phyloP scores from a whole-genome alignment of 75 land plant genomes.

The Selaginella tamariscina region DNA sequence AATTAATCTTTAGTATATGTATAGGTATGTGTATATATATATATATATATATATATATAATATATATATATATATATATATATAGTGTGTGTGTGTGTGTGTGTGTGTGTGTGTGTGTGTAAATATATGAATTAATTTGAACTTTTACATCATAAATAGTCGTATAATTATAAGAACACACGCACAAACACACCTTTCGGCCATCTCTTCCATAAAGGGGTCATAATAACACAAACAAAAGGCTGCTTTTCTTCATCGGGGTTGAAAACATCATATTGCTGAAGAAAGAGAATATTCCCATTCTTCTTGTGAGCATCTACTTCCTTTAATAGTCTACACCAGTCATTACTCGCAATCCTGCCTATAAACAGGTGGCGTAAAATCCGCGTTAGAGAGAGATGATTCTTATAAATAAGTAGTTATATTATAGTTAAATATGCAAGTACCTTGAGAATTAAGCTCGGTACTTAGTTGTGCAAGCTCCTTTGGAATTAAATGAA shows the following conservation, averaged over 20 bases:
- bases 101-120: too few relatives aligned
- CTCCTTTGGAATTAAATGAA: neutral
- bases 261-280: neutral
- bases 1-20: too few relatives aligned
- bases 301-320: neutral
- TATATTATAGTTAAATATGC: too few relatives aligned
- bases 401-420: too few relatives aligned
- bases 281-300: neutral
- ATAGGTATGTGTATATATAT: too few relatives aligned
- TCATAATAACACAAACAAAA: neutral
- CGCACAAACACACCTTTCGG: neutral
- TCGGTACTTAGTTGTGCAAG: neutral
- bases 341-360: neutral
- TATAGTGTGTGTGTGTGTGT: too few relatives aligned
- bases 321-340: neutral
- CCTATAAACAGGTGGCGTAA: neutral
- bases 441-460: neutral
- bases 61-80: too few relatives aligned
- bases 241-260: constrained; percentile 7
- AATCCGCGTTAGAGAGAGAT: too few relatives aligned
- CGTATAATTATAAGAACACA: too few relatives aligned
- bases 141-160: too few relatives aligned
- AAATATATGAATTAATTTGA: too few relatives aligned
- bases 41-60: too few relatives aligned
- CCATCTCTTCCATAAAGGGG: neutral